Percentiles rank a stretch among this genome's conserved stretches.
These are phyloP conservation scores for Malania oleifera DNA, from an alignment of 164 flowering plant species.

Conservation along the genomic window DNA sequence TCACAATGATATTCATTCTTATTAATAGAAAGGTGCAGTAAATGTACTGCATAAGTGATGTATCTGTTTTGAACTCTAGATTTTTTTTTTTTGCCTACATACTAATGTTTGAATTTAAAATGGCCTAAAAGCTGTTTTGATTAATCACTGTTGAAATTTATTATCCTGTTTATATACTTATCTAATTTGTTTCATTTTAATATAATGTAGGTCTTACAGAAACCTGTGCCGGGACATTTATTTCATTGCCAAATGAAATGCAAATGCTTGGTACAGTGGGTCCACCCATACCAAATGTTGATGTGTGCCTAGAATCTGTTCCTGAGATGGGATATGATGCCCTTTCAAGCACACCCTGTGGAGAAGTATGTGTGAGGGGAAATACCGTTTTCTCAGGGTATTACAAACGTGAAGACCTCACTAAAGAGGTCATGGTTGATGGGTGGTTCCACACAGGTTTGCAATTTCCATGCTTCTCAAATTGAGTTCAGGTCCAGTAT, in stretches of 20 bases:
- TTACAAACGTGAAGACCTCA: slow-evolving; percentile 88
- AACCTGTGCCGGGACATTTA: slow-evolving; percentile 95
- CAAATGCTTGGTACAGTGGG: slow-evolving; percentile 95
- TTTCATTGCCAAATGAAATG: slow-evolving; percentile 67
- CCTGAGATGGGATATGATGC: slow-evolving; percentile 99
- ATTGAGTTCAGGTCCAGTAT: neutral
- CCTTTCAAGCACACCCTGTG: slow-evolving; percentile 70
- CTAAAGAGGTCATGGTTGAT: slow-evolving; percentile 76
- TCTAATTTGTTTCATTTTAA: neutral
- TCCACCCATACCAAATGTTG: slow-evolving; percentile 90
- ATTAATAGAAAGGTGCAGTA: too few species aligned
- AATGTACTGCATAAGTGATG: too few species aligned
- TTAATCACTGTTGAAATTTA: neutral
- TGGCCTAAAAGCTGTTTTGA: neutral
- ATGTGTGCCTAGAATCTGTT: slow-evolving; percentile 86
- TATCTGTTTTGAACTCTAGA: too few species aligned
- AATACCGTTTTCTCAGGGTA: slow-evolving; percentile 82
- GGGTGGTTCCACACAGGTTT: slow-evolving; percentile 99
- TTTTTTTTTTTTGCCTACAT: neutral
- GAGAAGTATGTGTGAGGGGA: slow-evolving; percentile 87
- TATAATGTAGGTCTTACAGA: slow-evolving; percentile 76
- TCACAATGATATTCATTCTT: too few species aligned
- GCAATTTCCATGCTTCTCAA: neutral
- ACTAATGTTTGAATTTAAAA: neutral
- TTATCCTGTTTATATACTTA: too few species aligned